Evolutionary conservation across 345 rosid genomes (phyloP), one percentile per base, ranked within the genome.

Genomic region (Passiflora organensis): DNA sequence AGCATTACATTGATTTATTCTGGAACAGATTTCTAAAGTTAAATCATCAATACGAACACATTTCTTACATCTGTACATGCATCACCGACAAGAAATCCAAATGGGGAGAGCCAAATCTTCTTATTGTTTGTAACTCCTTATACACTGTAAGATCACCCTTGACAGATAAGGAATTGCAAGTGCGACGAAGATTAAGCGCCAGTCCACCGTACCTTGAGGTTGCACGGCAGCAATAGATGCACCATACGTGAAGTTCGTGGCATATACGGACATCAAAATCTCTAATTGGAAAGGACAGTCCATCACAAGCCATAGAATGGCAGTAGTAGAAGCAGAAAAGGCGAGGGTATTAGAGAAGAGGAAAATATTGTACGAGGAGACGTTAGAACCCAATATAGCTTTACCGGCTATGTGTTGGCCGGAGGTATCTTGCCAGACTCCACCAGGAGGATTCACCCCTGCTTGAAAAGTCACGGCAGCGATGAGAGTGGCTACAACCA

Each of bases 361-460:
- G 43, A 41, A 41, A 41, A 41, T 10, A 15, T 5, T 5, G 43
- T 6, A 41, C 1, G 43, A 12, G 43, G n/a, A 12, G 6, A 0
- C n/a, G 14, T 15, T 41, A 0, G 3, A 1, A 13, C 1, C 43
- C 43, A 41, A 8, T 41, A 75, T 55, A 0, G 70, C 66, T 4
- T 2, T 32, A 6, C 69, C 62, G 0, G 68, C 38, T 0, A 1
- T 0, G 18, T n/a, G n/a, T n/a, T n/a, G n/a, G n/a, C n/a, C n/a
- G n/a, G n/a, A n/a, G 43, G 9, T 12, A 15, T 63, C 76, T 21
- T 75, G 73, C 68, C 65, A 68, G 1, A 64, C 44, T 1, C 56
- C 78, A 5, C 71, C 71, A 2, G 71, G 68, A 19, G 46, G 41
- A 0, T 56, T 64, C 6, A 65, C 62, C 15, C 68, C 65, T 0